Evolutionary conservation across 176 grass and related monocot species (phyloP).

Genomic region (Dendrocalamus sinicus): DNA sequence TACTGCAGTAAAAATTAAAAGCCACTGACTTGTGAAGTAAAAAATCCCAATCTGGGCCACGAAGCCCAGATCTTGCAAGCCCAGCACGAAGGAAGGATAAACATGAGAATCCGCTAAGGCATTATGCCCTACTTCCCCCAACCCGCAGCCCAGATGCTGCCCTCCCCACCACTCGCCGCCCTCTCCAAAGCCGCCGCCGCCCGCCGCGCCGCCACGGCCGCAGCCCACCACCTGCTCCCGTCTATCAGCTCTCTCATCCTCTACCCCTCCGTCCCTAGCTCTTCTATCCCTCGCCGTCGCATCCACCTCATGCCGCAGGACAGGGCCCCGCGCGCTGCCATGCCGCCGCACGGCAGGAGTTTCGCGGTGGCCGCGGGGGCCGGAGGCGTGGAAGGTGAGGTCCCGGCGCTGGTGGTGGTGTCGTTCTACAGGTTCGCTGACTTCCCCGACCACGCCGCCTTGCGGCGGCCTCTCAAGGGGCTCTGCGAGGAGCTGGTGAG

Average conservation of each 20-base stretch:
- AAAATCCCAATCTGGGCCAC: too few relatives aligned
- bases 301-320: constrained; percentile 40
- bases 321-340: constrained; percentile 10
- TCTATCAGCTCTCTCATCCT: constrained; percentile 1
- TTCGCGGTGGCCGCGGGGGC: constrained; percentile 29
- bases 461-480: constrained; percentile 73
- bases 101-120: neutral
- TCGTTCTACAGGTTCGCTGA: constrained; percentile 91
- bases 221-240: constrained; percentile 36
- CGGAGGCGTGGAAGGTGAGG: neutral
- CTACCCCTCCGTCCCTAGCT: neutral
- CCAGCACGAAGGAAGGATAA: neutral
- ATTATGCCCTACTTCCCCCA: neutral
- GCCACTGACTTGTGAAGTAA: too few relatives aligned
- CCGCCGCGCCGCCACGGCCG: constrained; percentile 48
- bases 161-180: constrained; percentile 50
- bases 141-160: constrained; percentile 39
- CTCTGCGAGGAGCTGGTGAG: constrained; percentile 88
- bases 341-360: constrained; percentile 40
- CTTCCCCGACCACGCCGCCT: constrained; percentile 70
- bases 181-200: constrained; percentile 48
- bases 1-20: too few relatives aligned
- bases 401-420: constrained; percentile 60
- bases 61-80: neutral
- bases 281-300: constrained; percentile 17